Percentiles rank a stretch among this genome's conserved stretches.
Evolutionary conservation across 306 rosid species (phyloP).

Genomic region (Lupinus albus): DNA sequence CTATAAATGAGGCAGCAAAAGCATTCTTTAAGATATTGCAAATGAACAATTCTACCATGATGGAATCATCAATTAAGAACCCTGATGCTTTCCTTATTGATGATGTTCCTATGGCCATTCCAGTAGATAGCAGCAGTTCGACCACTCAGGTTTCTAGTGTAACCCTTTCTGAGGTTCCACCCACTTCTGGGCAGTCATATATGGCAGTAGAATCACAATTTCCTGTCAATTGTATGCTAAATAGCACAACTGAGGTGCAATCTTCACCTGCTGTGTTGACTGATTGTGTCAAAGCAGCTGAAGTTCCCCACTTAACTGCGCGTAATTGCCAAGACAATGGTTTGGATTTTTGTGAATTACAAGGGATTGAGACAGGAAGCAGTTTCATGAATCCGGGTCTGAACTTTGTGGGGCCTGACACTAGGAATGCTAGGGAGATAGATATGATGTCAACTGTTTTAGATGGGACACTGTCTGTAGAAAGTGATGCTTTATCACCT

Average conservation of each 20-base stretch:
- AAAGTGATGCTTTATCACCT: constrained; percentile 49
- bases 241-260: constrained; percentile 43
- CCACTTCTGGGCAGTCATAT: constrained; percentile 45
- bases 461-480: constrained; percentile 48
- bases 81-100: constrained; percentile 53
- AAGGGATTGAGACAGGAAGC: constrained; percentile 46
- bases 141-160: constrained; percentile 49
- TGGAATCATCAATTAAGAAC: constrained; percentile 48
- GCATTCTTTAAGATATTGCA: constrained; percentile 56
- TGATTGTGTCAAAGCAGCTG: constrained; percentile 45
- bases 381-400: constrained; percentile 40
- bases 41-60: constrained; percentile 51
- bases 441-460: constrained; percentile 54
- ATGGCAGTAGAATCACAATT: constrained; percentile 39
- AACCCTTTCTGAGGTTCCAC: constrained; percentile 56
- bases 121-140: constrained; percentile 43
- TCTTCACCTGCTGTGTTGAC: constrained; percentile 41
- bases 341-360: constrained; percentile 48
- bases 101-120: constrained; percentile 46
- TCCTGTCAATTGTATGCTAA: constrained; percentile 32
- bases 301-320: constrained; percentile 35
- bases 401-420: constrained; percentile 45
- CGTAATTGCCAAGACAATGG: constrained; percentile 41
- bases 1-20: constrained; percentile 68
- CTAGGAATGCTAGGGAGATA: constrained; percentile 43